Base-by-base conservation (phyloP, 2,329 filamentous ascomycete species). In the Apiospora pterosperma region DNA sequence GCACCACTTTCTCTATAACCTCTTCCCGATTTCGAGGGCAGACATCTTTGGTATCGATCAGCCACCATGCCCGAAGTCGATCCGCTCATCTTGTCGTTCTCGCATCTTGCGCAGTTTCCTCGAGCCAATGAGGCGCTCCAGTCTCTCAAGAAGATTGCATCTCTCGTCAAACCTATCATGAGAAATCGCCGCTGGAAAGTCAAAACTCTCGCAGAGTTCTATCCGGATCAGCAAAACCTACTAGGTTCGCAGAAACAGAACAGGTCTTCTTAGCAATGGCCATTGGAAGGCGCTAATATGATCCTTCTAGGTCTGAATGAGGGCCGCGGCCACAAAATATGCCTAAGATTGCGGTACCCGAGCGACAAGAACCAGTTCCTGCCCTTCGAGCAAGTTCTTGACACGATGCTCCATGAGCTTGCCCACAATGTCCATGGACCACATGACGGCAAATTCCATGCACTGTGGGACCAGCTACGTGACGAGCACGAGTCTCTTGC, bases 101-200 rank as follows among this genome's bases (percentile, higher is more conserved):
- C 81, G 39, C 84, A 87, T 69, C 71, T 87, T 62, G 75, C 74
- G 10, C 73, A 78, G 25, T 79, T 84, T 36, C 78, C 81, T 1
- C 80, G 83, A 2, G 79, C 82, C 23, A 72, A 75, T 19, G 84
- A 87, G 65, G 85, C 85, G 16, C 74, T 87, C 21, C 78, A 86
- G 39, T 87, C 86, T 64, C 84, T 98, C 28, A 91, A 89, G 72
- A 94, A 91, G 77, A 85, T 96, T 44, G 93, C 93, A 3, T 97
- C 93, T 31, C 79, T 96, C 64, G 94, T 97, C 67, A 97, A 97
- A 76, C 95, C 95, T 21, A 92, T 98, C 67, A 98, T 98, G 94
- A 86, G 93, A 68, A 92, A 92, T 59, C 88, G 92, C 52, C 84
- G 84, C 63, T 98, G 93, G 92, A 90, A 83, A 67, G 92, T 98